Base-by-base conservation (phyloP, 106 monocot genomes). In the Narthecium ossifragum region DNA sequence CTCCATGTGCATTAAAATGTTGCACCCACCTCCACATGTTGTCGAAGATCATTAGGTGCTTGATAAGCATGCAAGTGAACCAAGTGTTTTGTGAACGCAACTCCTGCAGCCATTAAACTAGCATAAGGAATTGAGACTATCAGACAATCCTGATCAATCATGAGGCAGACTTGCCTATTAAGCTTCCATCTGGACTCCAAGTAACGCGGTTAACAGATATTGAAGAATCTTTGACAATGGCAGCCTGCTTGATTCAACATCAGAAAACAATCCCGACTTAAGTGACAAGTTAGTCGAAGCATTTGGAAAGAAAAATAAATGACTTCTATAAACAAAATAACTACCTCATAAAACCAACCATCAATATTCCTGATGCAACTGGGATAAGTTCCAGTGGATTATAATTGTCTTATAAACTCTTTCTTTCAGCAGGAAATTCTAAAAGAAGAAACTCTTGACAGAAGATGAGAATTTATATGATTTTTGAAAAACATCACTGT, bases 141-240 rank as follows among this genome's bases (percentile, higher is more conserved):
- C 5, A 31, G n/a, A 9, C 26, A 14, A 59, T 32, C 26, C 11
- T 30, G 24, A 39, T 21, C n/a, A 22, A 11, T 12, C 31, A 26
- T 27, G 34, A 39, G 1, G 17, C 47, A 52, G 6, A 43, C 41
- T 57, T 63, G 50, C 86, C 86, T 52, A 78, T 75, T 46, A 86
- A 71, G 55, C 21, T 78, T 69, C 86, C 86, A 68, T 86, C 86
- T 68, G 86, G 71, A 64, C 71, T 86, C 86, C 86, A 86, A 15
- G 64, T 39, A 55, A 86, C 86, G 78, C 78, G 70, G 57, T 22
- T 86, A 50, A 75, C 67, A 20, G 86, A 65, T 52, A 86, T 72
- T 15, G 78, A 71, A 48, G 78, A 62, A 52, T 81, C 86, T 72
- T 86, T 81, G n/a, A 68, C 50, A 20, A 78, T 45, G 2, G 61